Conservation (phyloP, 1,139 yeast genomes). For the Candida sanyaensis region DNA sequence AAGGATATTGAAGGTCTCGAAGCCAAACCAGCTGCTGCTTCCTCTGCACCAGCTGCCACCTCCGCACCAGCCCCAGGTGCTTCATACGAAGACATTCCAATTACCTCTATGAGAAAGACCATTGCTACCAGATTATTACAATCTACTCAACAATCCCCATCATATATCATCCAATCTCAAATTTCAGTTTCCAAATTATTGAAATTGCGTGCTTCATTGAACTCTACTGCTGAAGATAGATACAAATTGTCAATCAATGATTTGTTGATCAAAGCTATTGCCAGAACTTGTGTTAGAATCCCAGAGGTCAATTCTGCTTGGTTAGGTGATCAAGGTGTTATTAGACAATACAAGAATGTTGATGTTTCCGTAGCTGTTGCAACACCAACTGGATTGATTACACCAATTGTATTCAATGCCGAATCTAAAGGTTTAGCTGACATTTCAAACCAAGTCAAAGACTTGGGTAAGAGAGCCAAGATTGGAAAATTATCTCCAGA, state of each 20-base stretch:
- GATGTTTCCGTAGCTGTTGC: slow-evolving; percentile 99
- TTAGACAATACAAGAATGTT: slow-evolving; percentile 88
- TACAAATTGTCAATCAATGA: slow-evolving; percentile 94
- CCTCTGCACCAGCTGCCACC: slow-evolving; percentile 44
- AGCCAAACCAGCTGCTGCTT: slow-evolving; percentile 34
- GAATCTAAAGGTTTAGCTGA: slow-evolving; percentile 81
- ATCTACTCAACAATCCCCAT: slow-evolving; percentile 86
- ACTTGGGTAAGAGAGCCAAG: slow-evolving; percentile 94
- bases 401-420: slow-evolving; percentile 91
- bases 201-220: slow-evolving; percentile 89
- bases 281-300: slow-evolving; percentile 84
- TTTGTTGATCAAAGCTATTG: slow-evolving; percentile 89
- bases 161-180: slow-evolving; percentile 86
- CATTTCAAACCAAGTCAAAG: slow-evolving; percentile 85
- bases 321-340: slow-evolving; percentile 85
- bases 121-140: slow-evolving; percentile 86
- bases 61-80: slow-evolving; percentile 46
- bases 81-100: slow-evolving; percentile 77
- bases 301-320: slow-evolving; percentile 95
- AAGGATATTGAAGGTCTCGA: slow-evolving; percentile 79
- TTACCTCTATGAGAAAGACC: slow-evolving; percentile 90
- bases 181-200: slow-evolving; percentile 86
- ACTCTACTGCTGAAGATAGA: slow-evolving; percentile 81
- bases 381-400: slow-evolving; percentile 94
- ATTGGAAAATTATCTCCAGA: slow-evolving; percentile 89